A percentile compares a stretch with the other conserved stretches of the same genome.
Evolutionary conservation across 208 protist species (phyloP).

Genomic region (Trypanosoma brucei): DNA sequence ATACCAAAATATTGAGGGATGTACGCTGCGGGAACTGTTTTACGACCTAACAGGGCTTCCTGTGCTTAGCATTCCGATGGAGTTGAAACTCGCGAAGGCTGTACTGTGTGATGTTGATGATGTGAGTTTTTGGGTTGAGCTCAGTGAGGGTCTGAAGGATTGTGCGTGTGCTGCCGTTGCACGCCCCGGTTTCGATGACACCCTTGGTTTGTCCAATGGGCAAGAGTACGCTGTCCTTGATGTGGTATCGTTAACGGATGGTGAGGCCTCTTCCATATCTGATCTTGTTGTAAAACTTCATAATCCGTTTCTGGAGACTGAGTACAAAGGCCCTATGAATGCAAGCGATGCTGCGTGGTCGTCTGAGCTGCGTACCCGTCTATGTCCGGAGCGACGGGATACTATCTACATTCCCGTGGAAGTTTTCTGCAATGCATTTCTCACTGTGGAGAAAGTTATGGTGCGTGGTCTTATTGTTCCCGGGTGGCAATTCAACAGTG

Average conservation of each 20-base stretch:
- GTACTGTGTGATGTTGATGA: constrained; percentile 51
- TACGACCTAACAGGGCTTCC: constrained; percentile 61
- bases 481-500: constrained; percentile 31
- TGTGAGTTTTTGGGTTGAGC: constrained; percentile 49
- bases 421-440: constrained; percentile 44
- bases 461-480: constrained; percentile 25
- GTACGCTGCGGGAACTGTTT: constrained; percentile 51
- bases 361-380: constrained; percentile 24
- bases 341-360: constrained; percentile 46
- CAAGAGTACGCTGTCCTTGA: constrained; percentile 61
- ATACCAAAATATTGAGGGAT: constrained; percentile 59
- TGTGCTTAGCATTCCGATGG: constrained; percentile 31
- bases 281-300: constrained; percentile 71
- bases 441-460: constrained; percentile 38
- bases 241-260: constrained; percentile 22
- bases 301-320: constrained; percentile 57
- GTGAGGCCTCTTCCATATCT: background rate
- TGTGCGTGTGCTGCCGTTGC: constrained; percentile 47
- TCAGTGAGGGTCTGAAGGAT: constrained; percentile 32
- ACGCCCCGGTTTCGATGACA: constrained; percentile 31
- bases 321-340: constrained; percentile 72
- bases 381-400: constrained; percentile 30
- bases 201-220: constrained; percentile 47
- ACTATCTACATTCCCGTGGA: constrained; percentile 65
- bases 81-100: constrained; percentile 27